A percentile compares a stretch with the other conserved stretches of the same genome.
These are phyloP conservation scores for Blastocladiella britannica DNA, from an alignment of 192 early-diverging fungal species.

Conservation along the genomic window DNA sequence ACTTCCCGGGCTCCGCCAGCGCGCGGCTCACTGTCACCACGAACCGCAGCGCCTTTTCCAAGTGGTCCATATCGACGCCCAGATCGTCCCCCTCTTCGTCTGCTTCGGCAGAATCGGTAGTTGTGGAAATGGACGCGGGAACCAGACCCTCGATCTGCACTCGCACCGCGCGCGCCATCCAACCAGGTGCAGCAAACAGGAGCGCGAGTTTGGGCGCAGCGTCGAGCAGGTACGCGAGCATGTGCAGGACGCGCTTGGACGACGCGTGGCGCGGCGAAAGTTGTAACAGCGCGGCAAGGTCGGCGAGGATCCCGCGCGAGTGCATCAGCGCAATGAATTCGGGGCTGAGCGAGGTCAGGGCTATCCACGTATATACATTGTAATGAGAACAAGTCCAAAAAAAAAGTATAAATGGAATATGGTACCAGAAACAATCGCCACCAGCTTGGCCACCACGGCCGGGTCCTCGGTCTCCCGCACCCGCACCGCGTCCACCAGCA, in stretches of 20 bases:
- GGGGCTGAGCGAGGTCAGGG: not conserved
- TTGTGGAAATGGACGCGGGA: too few species aligned
- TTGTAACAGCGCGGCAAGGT: not conserved
- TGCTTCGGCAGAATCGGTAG: too few species aligned
- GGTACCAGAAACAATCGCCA: not conserved
- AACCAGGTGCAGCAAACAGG: not conserved
- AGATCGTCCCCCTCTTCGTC: too few species aligned
- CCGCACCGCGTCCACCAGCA: not conserved
- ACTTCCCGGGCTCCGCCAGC: too few species aligned
- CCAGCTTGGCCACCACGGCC: not conserved
- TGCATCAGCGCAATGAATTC: not conserved
- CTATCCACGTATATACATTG: too few species aligned
- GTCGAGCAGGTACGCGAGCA: not conserved
- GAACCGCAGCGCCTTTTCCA: too few species aligned
- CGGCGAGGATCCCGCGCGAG: not conserved
- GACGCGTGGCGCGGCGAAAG: not conserved
- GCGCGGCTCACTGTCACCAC: too few species aligned
- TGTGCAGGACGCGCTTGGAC: not conserved
- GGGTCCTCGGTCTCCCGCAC: not conserved
- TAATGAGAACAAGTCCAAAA: too few species aligned
- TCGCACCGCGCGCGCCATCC: not conserved
- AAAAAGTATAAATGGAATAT: too few species aligned
- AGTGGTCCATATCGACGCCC: too few species aligned
- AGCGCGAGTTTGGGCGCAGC: not conserved
- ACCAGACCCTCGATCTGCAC: too few species aligned